Evolutionary conservation across 2,329 filamentous ascomycete species (phyloP), one percentile per base, ranked within the genome.

Genomic region (Pseudogymnoascus sp.): DNA sequence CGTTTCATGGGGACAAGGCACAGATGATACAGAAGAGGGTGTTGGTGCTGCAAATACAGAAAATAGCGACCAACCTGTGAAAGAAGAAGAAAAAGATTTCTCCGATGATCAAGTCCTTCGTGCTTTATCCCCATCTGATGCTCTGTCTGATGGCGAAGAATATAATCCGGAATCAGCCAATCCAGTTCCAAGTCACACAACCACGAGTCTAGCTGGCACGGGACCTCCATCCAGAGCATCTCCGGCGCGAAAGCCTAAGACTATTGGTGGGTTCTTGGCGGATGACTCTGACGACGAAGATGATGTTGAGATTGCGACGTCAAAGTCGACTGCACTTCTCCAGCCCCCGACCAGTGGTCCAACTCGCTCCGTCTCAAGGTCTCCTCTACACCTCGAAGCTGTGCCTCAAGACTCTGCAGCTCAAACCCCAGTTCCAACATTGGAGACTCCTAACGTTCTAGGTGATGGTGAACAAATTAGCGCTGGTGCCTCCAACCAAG

Each of bases 231-330:
- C 72, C 42, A 66, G 68, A 66, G 68, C 70, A 62, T 74, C 72
- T 64, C 67, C 65, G 61, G 44, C 60, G 36, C 26, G 47, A 19
- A 63, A 64, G 42, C 64, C 60, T 3, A 73, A 72, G 64, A 73
- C 71, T 9, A 69, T 74, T 19, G 73, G 73, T 61, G 73, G 71
- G 35, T 74, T 74, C 50, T 67, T 74, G 62, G 72, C 72, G 23
- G 72, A 74, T 70, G 72, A 74, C 62, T 74, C 73, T 53, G 73
- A 74, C 66, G 73, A 74, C 61, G 72, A 74, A 61, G 69, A 70
- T 64, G 70, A 72, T 65, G 65, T 61, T 61, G 50, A 57, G 50
- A 57, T 57, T 57, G 50, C 50, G 64, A 61, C 65, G 38, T 66
- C 67, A 65, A 62, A 40, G 60, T 64, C 64, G 53, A 62, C 66